These are phyloP conservation scores for Sporisorium scitamineum DNA, from an alignment of 1,284 basidiomycete genomes.

Conservation along the genomic window DNA sequence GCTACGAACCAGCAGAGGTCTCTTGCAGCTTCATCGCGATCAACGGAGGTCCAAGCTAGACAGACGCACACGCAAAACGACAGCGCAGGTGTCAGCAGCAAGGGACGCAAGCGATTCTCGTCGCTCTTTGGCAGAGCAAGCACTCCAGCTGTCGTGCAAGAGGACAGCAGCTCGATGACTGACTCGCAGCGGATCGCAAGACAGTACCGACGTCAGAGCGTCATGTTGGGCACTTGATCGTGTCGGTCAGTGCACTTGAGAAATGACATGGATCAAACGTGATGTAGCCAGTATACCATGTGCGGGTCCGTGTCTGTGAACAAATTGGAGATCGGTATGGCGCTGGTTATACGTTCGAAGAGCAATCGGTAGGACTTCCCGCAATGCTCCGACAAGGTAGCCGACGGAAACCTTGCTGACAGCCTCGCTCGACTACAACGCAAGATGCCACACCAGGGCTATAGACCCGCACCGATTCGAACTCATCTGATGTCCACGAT, in stretches of 20 bases:
- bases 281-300: neutral
- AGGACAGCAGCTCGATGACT: slow-evolving; percentile 10
- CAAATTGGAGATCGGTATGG: neutral
- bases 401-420: too few species aligned
- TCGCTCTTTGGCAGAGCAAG: slow-evolving; percentile 20
- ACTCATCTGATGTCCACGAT: neutral
- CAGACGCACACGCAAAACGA: neutral
- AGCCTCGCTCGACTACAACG: too few species aligned
- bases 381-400: neutral
- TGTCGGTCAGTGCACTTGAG: neutral
- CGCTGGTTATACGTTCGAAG: neutral
- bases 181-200: slow-evolving; percentile 32
- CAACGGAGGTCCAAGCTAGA: neutral
- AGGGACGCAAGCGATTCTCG: slow-evolving; percentile 21
- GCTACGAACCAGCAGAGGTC: neutral
- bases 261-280: neutral
- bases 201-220: slow-evolving; percentile 26
- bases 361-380: neutral
- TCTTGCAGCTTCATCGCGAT: neutral
- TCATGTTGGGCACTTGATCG: neutral
- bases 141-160: neutral
- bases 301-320: too few species aligned
- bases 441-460: too few species aligned
- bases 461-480: too few species aligned
- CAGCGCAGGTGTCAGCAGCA: neutral